Conservation (phyloP, 305 asterid species). For the Salvia sclarea region DNA sequence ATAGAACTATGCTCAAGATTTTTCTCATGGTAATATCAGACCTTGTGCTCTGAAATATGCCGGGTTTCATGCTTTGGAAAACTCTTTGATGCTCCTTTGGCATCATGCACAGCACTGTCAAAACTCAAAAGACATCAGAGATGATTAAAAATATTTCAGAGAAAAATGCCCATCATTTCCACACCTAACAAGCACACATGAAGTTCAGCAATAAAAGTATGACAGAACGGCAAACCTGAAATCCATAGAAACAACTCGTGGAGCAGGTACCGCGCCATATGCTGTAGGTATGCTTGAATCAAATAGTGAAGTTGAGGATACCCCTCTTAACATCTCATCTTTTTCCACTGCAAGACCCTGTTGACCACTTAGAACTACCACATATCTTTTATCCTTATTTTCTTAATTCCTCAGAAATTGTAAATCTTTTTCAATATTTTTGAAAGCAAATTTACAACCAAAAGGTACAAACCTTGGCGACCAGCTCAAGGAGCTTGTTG, state of each 20-base stretch:
- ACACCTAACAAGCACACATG: slow-evolving; percentile 15
- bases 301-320: slow-evolving; percentile 47
- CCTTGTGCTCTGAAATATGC: slow-evolving; percentile 90
- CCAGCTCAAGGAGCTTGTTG: slow-evolving; percentile 78
- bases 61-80: slow-evolving; percentile 79
- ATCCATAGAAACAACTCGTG: slow-evolving; percentile 61
- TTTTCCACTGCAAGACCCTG: slow-evolving; percentile 93
- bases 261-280: slow-evolving; percentile 65
- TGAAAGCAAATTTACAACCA: slow-evolving; percentile 19
- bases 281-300: slow-evolving; percentile 57
- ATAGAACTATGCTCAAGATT: slow-evolving; percentile 9
- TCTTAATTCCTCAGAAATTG: slow-evolving; percentile 15
- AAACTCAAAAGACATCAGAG: not conserved
- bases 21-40: slow-evolving; percentile 32
- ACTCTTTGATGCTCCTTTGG: slow-evolving; percentile 69
- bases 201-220: not conserved
- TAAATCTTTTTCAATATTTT: slow-evolving; percentile 12
- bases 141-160: not conserved
- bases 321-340: slow-evolving; percentile 62
- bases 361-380: slow-evolving; percentile 46
- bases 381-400: slow-evolving; percentile 21
- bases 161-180: slow-evolving; percentile 6
- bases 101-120: slow-evolving; percentile 53
- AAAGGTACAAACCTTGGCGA: slow-evolving; percentile 69
- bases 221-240: slow-evolving; percentile 53